A percentile compares a stretch with the other conserved stretches of the same genome.
Conservation (phyloP, 768 basidiomycete species). For the Boletellus sp. region DNA sequence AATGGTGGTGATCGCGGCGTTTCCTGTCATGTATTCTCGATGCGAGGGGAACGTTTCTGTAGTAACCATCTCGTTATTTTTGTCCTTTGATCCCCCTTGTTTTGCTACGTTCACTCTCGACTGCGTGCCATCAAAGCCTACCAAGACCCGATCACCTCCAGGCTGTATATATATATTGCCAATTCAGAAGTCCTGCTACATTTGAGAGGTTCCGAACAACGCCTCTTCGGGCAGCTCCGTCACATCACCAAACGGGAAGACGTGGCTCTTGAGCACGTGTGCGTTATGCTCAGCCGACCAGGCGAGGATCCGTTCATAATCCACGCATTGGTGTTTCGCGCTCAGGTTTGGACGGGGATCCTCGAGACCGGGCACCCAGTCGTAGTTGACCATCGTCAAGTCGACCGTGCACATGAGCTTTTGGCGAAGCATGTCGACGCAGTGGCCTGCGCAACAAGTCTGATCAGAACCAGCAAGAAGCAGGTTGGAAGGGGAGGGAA, state of each 20-base stretch:
- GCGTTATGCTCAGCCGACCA: slow-evolving; percentile 1
- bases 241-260: background rate
- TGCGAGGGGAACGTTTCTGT: no score
- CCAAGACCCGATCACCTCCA: no score
- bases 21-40: no score
- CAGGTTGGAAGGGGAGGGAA: background rate
- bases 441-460: background rate
- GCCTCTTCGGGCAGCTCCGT: background rate
- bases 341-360: background rate
- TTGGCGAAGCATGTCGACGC: slow-evolving; percentile 1
- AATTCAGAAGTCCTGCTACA: no score
- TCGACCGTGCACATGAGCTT: slow-evolving; percentile 4
- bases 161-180: no score
- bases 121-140: no score
- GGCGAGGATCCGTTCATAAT: background rate
- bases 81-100: no score
- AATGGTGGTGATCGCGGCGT: no score
- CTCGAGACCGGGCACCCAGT: background rate
- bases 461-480: background rate
- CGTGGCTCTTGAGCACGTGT: background rate
- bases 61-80: no score
- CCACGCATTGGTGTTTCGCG: background rate
- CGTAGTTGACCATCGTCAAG: background rate
- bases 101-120: no score
- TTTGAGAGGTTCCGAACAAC: no score